Evolutionary conservation across 352 stramenopile species (phyloP), one percentile per base, ranked within the genome.

Genomic region (Saprolegnia diclina): DNA sequence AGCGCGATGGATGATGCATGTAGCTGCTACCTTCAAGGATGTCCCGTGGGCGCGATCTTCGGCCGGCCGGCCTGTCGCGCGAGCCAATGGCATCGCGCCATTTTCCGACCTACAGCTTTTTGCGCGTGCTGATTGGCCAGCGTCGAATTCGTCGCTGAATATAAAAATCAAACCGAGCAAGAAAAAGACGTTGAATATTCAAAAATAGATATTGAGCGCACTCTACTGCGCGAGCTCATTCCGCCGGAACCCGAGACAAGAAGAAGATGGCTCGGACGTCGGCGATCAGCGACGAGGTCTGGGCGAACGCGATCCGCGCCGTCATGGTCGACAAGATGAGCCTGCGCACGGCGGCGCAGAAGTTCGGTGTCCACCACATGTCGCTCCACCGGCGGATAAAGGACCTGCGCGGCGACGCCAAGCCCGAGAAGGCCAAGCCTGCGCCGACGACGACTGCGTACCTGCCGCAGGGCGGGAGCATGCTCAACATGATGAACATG

Each of bases 251-350:
- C 21, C 46, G 46, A 54, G 46, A 29, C 52, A n/a, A 48, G 42
- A 48, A 48, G 13, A 48, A 48, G 52, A 80, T 80, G 75, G 73
- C 75, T 13, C 57, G 74, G 37, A 65, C 74, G 5, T 76, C 67
- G 55, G 70, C 42, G 50, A 76, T 81, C 64, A 85, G 75, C 61
- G 76, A 91, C 54, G 68, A 78, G 32, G 67, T 82, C 22, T 89
- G 81, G 83, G 80, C 81, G n/a, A 78, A 81, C 38, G 83, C 79
- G 56, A 79, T 89, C 63, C 80, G 83, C 56, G 80, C 81, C 56
- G 81, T 91, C 55, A 81, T 76, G 42, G 76, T 88, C 35, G 78
- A 85, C 67, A 84, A 85, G 35, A 81, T 89, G 61, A 85, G 76
- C 32, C 72, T 89, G 7, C 80, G 80, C 55, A 75, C 76, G 37